These are phyloP conservation scores for Yarrowia sp. DNA, from an alignment of 805 yeast genomes.

Conservation along the genomic window DNA sequence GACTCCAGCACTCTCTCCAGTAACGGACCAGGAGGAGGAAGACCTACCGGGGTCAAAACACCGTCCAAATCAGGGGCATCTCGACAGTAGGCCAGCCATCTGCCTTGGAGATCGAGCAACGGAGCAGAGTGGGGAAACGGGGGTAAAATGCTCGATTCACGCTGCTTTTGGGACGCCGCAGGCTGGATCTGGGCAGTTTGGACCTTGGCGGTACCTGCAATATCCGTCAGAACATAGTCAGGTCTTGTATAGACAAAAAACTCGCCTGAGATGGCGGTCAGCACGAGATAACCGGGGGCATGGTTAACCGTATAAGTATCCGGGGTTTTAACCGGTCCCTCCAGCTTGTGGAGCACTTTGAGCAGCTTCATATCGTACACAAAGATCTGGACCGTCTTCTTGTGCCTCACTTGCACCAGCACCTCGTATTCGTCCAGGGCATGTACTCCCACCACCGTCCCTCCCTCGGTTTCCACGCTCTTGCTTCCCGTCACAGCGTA, in stretches of 20 bases:
- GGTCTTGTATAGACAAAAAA: constrained; percentile 21
- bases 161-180: constrained; percentile 10
- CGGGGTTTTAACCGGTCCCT: constrained; percentile 10
- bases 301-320: constrained; percentile 2
- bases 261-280: constrained; percentile 2
- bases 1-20: constrained; percentile 23
- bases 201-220: not conserved
- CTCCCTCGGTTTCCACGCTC: constrained; percentile 14
- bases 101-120: constrained; percentile 12
- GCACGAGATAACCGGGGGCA: not conserved
- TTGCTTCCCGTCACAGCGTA: constrained; percentile 1
- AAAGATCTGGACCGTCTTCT: constrained; percentile 2
- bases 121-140: constrained; percentile 27
- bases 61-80: constrained; percentile 19
- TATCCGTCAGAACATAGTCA: not conserved
- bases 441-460: constrained; percentile 20
- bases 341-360: not conserved
- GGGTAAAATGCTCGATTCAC: constrained; percentile 3
- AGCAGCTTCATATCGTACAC: not conserved
- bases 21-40: constrained; percentile 21
- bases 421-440: not conserved
- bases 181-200: constrained; percentile 25
- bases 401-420: constrained; percentile 9
- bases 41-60: constrained; percentile 7
- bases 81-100: constrained; percentile 31